Base-by-base conservation (phyloP, 1,284 basidiomycete species). In the Ceratobasidium sp. region DNA sequence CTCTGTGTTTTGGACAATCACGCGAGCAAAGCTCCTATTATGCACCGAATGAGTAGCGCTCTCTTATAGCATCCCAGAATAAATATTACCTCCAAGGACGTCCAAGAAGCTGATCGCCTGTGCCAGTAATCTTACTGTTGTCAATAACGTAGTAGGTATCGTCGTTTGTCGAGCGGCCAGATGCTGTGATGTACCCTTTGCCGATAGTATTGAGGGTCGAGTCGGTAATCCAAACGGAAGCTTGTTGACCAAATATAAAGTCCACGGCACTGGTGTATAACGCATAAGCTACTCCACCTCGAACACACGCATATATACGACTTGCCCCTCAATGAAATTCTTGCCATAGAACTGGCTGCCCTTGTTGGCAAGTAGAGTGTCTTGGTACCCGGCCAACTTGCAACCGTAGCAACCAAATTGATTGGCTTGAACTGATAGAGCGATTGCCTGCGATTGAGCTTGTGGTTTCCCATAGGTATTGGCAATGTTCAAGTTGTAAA, bases 401-500 rank as follows among this genome's bases (percentile, higher is more conserved):
- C 69, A 70, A 9, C 70, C 71, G 36, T 73, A 73, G 52, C 72
- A 69, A n/a, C 56, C 72, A 56, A 73, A 73, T 19, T 58, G 60
- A 4, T 52, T 56, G 21, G 69, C 67, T 36, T 71, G 59, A 19
- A 73, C 72, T 30, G 69, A 69, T 5, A 73, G 62, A 33, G 73
- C 73, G 56, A 73, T 73, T 1, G 73, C 73, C 52, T 72, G 73
- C 5, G 72, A 64, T 56, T 71, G 71, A 11, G 41, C 23, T 11
- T 67, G 56, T 27, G 68, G 68, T 23, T 71, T 70, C 14, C 72
- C 72, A 50, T 69, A 73, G 0, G 72, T 73, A 29, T 73, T 73
- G 44, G 69, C 69, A 30, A 73, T 73, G 53, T 73, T 72, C 23
- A 73, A 36, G 57, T 73, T 73, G 71, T 72, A 73, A 19, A 71